A percentile compares a stretch with the other conserved stretches of the same genome.
These are phyloP conservation scores for Lentinula lateritia DNA, from an alignment of 768 basidiomycete species.

Conservation along the genomic window DNA sequence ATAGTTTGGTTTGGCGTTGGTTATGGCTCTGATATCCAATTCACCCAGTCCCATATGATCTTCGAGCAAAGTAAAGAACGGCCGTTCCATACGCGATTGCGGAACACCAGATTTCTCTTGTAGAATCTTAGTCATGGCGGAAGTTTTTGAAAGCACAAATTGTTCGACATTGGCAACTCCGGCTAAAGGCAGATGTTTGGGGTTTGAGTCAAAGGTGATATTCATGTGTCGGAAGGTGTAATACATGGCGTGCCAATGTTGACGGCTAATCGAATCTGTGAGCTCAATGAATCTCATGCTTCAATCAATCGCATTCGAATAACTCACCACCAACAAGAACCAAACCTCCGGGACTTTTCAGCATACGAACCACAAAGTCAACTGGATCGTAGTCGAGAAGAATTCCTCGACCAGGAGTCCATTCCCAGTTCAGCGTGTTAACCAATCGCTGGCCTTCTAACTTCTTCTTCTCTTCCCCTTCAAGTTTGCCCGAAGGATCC, in stretches of 20 bases:
- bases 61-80: slow-evolving; percentile 23
- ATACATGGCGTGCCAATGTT: slow-evolving; percentile 19
- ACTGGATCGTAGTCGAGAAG: slow-evolving; percentile 22
- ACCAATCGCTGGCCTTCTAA: slow-evolving; percentile 21
- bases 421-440: slow-evolving; percentile 25
- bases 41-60: slow-evolving; percentile 23
- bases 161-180: slow-evolving; percentile 22
- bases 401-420: slow-evolving; percentile 19
- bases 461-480: slow-evolving; percentile 11
- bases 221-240: slow-evolving; percentile 18
- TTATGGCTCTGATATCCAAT: slow-evolving; percentile 20
- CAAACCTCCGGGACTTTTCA: slow-evolving; percentile 23
- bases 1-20: slow-evolving; percentile 17
- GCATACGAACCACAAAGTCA: slow-evolving; percentile 22
- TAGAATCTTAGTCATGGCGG: slow-evolving; percentile 17
- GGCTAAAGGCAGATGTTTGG: slow-evolving; percentile 15
- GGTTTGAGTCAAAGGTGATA: slow-evolving; percentile 18
- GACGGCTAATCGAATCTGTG: slow-evolving; percentile 10
- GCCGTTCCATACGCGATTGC: slow-evolving; percentile 20
- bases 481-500: slow-evolving; percentile 5
- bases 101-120: slow-evolving; percentile 20
- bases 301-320: not conserved
- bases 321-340: slow-evolving; percentile 19
- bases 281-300: not conserved
- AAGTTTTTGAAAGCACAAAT: slow-evolving; percentile 17